phyloP scores from a whole-genome alignment of 306 rosid species.

The Astragalus membranaceus region DNA sequence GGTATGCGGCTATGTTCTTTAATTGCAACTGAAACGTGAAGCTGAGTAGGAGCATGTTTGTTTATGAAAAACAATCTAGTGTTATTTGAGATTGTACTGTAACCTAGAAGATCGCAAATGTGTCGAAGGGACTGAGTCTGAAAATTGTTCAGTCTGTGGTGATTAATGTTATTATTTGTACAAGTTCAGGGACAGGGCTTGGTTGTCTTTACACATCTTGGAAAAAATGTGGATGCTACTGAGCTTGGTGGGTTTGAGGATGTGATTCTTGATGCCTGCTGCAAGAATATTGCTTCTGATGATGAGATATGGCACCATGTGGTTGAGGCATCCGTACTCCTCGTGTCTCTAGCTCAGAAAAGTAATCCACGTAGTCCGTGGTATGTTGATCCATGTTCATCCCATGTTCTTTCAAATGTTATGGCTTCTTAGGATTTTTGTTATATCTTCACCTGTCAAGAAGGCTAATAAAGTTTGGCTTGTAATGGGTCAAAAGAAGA shows the following conservation, averaged over 20 bases:
- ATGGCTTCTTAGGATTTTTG: not conserved
- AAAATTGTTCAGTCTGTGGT: not conserved
- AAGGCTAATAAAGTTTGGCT: not conserved
- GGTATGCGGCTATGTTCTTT: conserved; percentile 59
- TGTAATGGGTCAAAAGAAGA: not conserved
- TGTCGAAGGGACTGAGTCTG: not conserved
- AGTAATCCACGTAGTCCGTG: conserved; percentile 87
- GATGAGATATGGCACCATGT: conserved; percentile 82
- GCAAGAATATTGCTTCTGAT: conserved; percentile 75
- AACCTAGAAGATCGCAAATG: not conserved
- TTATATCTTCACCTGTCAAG: not conserved
- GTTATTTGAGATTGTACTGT: not conserved
- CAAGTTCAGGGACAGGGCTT: conserved; percentile 78
- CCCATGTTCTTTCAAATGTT: not conserved
- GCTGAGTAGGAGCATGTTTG: not conserved
- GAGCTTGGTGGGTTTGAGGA: conserved; percentile 64
- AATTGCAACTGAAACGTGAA: conserved; percentile 4
- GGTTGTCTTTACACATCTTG: conserved; percentile 58
- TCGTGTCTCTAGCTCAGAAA: conserved; percentile 53
- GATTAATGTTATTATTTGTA: not conserved
- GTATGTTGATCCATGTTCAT: conserved; percentile 33
- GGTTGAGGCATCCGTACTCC: conserved; percentile 68
- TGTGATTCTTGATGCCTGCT: conserved; percentile 93
- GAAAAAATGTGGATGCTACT: conserved; percentile 52
- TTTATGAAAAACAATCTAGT: not conserved